Base-by-base conservation (phyloP, 176 grass and related monocot genomes). In the Poa pratensis region DNA sequence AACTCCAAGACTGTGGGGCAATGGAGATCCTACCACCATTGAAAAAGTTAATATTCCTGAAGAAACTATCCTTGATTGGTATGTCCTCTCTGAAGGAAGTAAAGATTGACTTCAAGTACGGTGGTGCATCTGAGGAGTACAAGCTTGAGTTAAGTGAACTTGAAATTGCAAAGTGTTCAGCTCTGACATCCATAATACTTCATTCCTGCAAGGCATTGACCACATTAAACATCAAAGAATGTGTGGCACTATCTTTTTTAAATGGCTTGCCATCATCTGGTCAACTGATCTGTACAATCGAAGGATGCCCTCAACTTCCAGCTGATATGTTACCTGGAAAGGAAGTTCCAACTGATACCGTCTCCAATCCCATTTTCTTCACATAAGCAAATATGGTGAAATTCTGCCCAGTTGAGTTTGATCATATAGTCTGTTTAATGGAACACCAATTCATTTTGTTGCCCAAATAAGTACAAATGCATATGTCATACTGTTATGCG, bases 31-130 rank as follows among this genome's bases (percentile, higher is more conserved):
- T 86, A 13, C 77, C 85, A 80, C 85, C 66, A 10, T 86, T 86
- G 0, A 11, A 61, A 6, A 0, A 74, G 26, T 9, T 86, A 68
- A 15, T 9, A 49, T 86, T 19, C 45, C 77, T 86, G 30, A 34
- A 80, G 77, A 86, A 11, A 13, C 28, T 86, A 10, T 74, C 77
- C 9, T 80, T 86, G 42, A 9, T 86, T 27, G 85, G 85, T 52
- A 27, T 86, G 77, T 52, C 67, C 6, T 61, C 55, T 53, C 45
- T 86, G 77, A 80, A 24, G 7, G 45, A 86, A 24, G 15, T 86
- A 9, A 37, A 4, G 26, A 62, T 86, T 26, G 84, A 86, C 26
- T 24, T 2, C 23, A 55, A 16, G 9, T 51, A 30, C 28, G 28
- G 10, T 12, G 49, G 20, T 66, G 26, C 61, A 3, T 42, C 1